Evolutionary conservation across 257 asterid genomes (phyloP), one percentile per base, ranked within the genome.

Genomic region (Jasminum sambac): DNA sequence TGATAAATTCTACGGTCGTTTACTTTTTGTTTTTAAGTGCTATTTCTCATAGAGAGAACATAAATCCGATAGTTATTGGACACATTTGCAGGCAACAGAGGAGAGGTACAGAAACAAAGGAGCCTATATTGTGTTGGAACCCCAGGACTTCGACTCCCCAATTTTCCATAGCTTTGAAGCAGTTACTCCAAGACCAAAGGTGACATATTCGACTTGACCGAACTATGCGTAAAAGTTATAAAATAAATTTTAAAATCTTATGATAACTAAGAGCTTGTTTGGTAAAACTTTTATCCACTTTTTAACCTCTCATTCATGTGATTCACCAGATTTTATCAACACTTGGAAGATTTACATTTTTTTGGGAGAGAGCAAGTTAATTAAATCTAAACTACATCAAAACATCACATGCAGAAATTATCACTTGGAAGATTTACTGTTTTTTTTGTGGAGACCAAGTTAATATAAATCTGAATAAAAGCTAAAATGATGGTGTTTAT

Each of bases 111-210:
- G 82, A 74, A 95, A 95, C 81, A 95, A 95, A 80, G 99, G 90
- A 76, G 96, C 99, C 19, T 95, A 95, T 69, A 74, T 95, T 66
- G 82, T 91, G 69, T 72, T 95, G 81, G 95, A 84, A 76, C 90
- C 99, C 58, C 99, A 98, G 1, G 70, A 82, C 50, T 95, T 86
- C 64, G 88, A 85, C 72, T 78, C 85, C 55, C 97, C 99, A 25
- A 63, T 44, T 74, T 91, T 88, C 73, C 95, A 67, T 68, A 88
- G 88, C 82, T 95, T 91, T 71, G 96, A 88, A 72, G 99, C 99
- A 58, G 85, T 94, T 79, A 76, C 89, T 74, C 99, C 99, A 52
- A 88, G 99, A 72, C 96, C 99, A 21, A 80, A 80, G 98, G 99
- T 95, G 52, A 81, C 46, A 3, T 37, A 64, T 72, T 69, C 62